Evolutionary conservation across 225 moss, liverwort and hornwort species (phyloP), one percentile per base, ranked within the genome.

Genomic region (Marchantia polymorpha): DNA sequence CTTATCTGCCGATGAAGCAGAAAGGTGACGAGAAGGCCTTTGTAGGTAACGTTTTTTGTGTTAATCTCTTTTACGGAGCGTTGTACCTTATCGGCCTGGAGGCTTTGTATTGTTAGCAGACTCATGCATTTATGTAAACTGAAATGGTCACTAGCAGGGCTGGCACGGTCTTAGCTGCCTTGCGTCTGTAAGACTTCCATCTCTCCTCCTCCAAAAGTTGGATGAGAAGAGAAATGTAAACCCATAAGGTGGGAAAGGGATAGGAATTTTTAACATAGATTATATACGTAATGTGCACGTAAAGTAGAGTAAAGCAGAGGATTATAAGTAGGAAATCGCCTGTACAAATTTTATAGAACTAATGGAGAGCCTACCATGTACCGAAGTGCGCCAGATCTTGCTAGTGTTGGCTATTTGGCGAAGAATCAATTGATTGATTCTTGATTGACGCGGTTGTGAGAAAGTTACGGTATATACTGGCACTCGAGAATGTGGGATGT

Each of bases 101-200:
- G 47, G 77, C 64, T n/a, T 77, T 77, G 77, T 77, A 77, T 77
- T 64, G 47, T 64, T 76, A 76, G 54, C 54, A 25, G 52, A 53
- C 53, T n/a, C 52, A 53, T 73, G 6, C 26, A 16, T 59, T 75
- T 59, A 22, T 75, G 31, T 59, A 46, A 58, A 22, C 53, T 75
- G 75, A 75, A 27, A 31, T 27, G 75, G 10, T 59, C 30, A 58
- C 16, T 7, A 54, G 58, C 10, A 75, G 56, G 39, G 14, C 22
- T 75, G 59, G 75, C 58, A 55, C 16, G 20, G 7, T 29, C 30
- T 29, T 56, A 63, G 47, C 76, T 61, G 64, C 64, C 19, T 61
- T 49, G 19, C 64, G 49, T 49, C 64, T 52, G 54, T 17, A 16
- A 63, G 48, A 77, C 16, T 26, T 77, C 64, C 48, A 50, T 64